Base-by-base conservation (phyloP, 257 asterid species). In the Solanum tacnaense region DNA sequence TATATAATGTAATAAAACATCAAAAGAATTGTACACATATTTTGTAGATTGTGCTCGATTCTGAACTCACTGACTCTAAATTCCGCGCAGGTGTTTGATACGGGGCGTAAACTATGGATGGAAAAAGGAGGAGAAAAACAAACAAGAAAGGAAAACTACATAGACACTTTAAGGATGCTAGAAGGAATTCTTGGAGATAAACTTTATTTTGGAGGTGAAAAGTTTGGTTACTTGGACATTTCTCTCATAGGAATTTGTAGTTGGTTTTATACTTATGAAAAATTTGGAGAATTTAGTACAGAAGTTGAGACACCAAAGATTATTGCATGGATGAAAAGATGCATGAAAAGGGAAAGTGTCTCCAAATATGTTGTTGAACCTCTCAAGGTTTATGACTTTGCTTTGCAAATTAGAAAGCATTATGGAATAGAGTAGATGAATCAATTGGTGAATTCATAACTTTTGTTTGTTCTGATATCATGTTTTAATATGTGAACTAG, bases 121-220 rank as follows among this genome's bases (percentile, higher is more conserved):
- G 76, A 41, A 4, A 92, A 90, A 82, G 93, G 92, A n/a, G 94
- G 90, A 67, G 93, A 91, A 82, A 88, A 71, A 23, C 92, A 91
- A 56, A 84, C 83, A 38, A 93, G 62, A 6, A 91, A 90, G 88
- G 86, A 88, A 67, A 89, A 90, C 35, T 79, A 89, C 82, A 87
- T 89, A 35, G 90, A 86, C 6, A 36, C 31, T 21, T 86, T 92
- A 58, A 92, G 88, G 87, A 25, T 67, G 68, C 68, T 92, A 86
- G 93, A 94, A 75, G 91, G 90, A 32, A 89, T 87, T 58, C 86
- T 94, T 38, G 93, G 95, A 18, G 93, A 92, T 12, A 72, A 91
- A 73, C 84, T 91, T 15, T 92, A 88, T 76, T 93, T 94, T 86
- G 97, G 96, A 5, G 95, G 94, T 11, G 91, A 91, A 29, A 84